Percentiles rank a stretch among this genome's conserved stretches.
These are phyloP conservation scores for Penicilliopsis zonata DNA, from an alignment of 495 filamentous ascomycete genomes.

Conservation along the genomic window DNA sequence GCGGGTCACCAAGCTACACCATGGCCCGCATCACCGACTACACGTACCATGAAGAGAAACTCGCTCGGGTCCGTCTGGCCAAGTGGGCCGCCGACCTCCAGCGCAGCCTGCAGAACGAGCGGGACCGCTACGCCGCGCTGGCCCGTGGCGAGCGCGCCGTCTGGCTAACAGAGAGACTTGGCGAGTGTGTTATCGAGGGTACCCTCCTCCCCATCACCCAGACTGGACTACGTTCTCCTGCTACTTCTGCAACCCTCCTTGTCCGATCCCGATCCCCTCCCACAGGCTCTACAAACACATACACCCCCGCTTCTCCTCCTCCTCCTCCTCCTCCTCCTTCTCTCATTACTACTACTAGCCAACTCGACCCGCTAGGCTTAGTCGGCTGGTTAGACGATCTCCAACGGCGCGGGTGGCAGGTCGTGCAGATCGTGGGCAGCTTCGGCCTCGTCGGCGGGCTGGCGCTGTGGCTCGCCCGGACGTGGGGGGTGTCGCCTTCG, in stretches of 20 bases:
- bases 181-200: conserved; percentile 64
- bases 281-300: conserved; percentile 13
- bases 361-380: conserved; percentile 65
- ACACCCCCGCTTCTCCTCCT: too few relatives aligned
- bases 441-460: conserved; percentile 65
- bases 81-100: conserved; percentile 91
- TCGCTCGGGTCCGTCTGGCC: conserved; percentile 70
- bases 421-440: conserved; percentile 68
- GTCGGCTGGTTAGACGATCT: conserved; percentile 59
- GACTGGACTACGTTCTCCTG: conserved; percentile 11
- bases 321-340: too few relatives aligned
- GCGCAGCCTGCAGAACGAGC: conserved; percentile 68
- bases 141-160: conserved; percentile 60
- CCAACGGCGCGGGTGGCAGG: conserved; percentile 49
- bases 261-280: conserved; percentile 14
- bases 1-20: conserved; percentile 44
- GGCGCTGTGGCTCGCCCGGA: conserved; percentile 47
- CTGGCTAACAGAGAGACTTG: conserved; percentile 67
- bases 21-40: conserved; percentile 62
- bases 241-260: conserved; percentile 12
- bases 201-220: conserved; percentile 43
- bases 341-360: conserved; percentile 30
- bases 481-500: conserved; percentile 30
- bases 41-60: conserved; percentile 55
- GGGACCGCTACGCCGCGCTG: conserved; percentile 60